These are phyloP conservation scores for Camelina hispida DNA, from an alignment of 345 rosid species.

Conservation along the genomic window DNA sequence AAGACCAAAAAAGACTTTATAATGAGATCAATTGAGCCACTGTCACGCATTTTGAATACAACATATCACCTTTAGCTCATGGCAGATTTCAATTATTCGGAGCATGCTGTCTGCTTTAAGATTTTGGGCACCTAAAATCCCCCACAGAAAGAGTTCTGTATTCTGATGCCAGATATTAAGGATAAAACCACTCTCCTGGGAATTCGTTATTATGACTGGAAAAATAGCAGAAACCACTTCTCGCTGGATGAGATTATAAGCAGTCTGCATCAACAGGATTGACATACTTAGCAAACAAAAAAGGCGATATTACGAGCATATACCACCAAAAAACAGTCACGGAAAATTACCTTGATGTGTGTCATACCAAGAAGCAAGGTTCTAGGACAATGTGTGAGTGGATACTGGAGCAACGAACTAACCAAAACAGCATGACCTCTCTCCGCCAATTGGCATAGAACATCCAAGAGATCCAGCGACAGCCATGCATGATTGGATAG, in stretches of 20 bases:
- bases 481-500: constrained; percentile 75
- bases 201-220: constrained; percentile 63
- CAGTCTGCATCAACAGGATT: constrained; percentile 61
- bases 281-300: constrained; percentile 28
- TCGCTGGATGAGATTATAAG: constrained; percentile 76
- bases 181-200: constrained; percentile 58
- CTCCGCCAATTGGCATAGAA: constrained; percentile 91
- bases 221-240: constrained; percentile 72
- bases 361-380: constrained; percentile 87
- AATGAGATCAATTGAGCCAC: not conserved
- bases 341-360: constrained; percentile 64
- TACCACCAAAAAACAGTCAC: constrained; percentile 1
- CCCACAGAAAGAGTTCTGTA: constrained; percentile 71
- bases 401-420: constrained; percentile 72
- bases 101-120: constrained; percentile 60
- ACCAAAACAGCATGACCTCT: constrained; percentile 75
- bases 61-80: constrained; percentile 75
- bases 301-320: constrained; percentile 14
- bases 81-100: constrained; percentile 72
- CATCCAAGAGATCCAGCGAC: constrained; percentile 85
- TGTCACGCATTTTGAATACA: not conserved
- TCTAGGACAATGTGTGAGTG: constrained; percentile 83
- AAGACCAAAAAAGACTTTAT: not conserved
- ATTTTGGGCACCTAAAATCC: constrained; percentile 62
- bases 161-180: constrained; percentile 81